A percentile compares a stretch with the other conserved stretches of the same genome.
These are phyloP conservation scores for Termitomyces sp. DNA, from an alignment of 768 basidiomycete genomes.

Conservation along the genomic window DNA sequence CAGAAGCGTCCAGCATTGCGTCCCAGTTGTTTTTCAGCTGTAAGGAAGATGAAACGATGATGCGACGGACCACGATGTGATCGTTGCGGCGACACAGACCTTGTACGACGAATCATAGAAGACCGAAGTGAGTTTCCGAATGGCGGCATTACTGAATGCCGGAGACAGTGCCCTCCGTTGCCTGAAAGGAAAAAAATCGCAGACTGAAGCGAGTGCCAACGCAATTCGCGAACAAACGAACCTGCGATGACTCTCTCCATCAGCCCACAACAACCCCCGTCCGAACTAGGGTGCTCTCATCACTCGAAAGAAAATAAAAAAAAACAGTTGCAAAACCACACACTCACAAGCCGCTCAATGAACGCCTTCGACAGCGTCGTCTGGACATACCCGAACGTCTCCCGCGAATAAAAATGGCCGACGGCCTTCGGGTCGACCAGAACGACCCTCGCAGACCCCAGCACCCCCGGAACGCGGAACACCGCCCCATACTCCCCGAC, in stretches of 20 bases:
- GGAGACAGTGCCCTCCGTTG: slow-evolving; percentile 46
- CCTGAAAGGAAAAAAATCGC: slow-evolving; percentile 15
- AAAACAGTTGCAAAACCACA: background rate
- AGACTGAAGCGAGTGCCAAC: no score
- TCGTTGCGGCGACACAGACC: slow-evolving; percentile 18
- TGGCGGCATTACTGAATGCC: slow-evolving; percentile 47
- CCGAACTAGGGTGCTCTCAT: slow-evolving; percentile 24
- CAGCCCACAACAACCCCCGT: slow-evolving; percentile 32
- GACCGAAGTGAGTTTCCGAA: slow-evolving; percentile 37
- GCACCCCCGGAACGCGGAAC: slow-evolving; percentile 30
- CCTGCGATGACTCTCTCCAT: slow-evolving; percentile 43
- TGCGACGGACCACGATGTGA: background rate
- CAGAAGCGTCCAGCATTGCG: slow-evolving; percentile 15
- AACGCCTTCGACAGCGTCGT: slow-evolving; percentile 26
- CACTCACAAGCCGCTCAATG: slow-evolving; percentile 32
- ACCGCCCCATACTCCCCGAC: slow-evolving; percentile 39
- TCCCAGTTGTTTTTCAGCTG: slow-evolving; percentile 27
- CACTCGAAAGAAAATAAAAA: no score
- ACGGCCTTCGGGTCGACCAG: slow-evolving; percentile 46
- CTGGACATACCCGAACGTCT: slow-evolving; percentile 43
- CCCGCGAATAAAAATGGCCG: slow-evolving; percentile 42
- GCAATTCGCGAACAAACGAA: slow-evolving; percentile 7
- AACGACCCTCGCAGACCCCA: slow-evolving; percentile 29
- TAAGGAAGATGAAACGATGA: background rate
- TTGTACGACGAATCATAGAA: slow-evolving; percentile 50